Conservation (phyloP, 2,329 filamentous ascomycete genomes). For the Ophiostoma triangulosporum region DNA sequence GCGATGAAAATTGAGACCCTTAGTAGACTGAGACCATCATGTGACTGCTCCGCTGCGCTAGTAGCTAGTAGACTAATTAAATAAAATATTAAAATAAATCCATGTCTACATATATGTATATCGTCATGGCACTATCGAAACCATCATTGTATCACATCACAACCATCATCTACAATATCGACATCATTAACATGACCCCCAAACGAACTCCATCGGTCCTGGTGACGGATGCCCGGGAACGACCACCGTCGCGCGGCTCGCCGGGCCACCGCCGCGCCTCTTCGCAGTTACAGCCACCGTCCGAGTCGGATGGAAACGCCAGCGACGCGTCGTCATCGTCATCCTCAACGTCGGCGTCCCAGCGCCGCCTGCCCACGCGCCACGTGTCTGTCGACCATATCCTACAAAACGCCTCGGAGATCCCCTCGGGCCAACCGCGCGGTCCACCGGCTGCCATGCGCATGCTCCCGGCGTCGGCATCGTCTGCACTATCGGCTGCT, state of each 20-base stretch:
- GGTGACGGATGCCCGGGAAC: conserved; percentile 45
- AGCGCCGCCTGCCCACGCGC: conserved; percentile 39
- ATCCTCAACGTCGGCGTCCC: conserved; percentile 1
- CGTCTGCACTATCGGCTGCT: conserved; percentile 1
- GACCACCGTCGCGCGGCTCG: conserved; percentile 20
- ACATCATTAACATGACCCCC: conserved; percentile 18
- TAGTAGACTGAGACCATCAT: no score
- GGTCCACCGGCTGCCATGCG: conserved; percentile 49
- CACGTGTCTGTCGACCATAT: conserved; percentile 90
- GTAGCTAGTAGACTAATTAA: no score
- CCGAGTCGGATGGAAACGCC: background rate
- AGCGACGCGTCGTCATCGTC: conserved; percentile 12
- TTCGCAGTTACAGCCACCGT: background rate
- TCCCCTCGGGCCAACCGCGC: conserved; percentile 85
- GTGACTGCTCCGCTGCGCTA: no score
- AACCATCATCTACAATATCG: background rate
- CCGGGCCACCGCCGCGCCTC: conserved; percentile 1
- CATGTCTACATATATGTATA: no score
- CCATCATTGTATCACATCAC: background rate
- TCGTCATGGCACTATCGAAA: no score
- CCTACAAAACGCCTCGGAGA: conserved; percentile 84
- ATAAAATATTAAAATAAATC: no score
- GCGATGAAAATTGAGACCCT: no score
- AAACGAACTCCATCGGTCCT: conserved; percentile 49
- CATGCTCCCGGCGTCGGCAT: conserved; percentile 9